phyloP scores from a whole-genome alignment of 768 basidiomycete genomes.

The Suillus hirtellus region DNA sequence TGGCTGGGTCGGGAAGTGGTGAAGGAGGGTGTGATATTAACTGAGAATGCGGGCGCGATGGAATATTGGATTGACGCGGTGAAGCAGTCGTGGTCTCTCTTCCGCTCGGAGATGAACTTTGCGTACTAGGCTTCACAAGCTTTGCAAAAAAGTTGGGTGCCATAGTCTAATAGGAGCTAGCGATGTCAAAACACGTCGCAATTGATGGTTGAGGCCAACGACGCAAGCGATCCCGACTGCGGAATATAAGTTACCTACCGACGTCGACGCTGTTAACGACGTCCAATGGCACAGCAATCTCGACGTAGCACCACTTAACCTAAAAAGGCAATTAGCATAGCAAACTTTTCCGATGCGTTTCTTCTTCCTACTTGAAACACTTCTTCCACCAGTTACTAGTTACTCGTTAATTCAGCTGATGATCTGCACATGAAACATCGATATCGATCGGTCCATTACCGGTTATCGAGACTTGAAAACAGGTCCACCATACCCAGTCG shows the following conservation, averaged over 20 bases:
- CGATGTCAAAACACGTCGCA: neutral
- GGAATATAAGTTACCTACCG: neutral
- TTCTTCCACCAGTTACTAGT: no score
- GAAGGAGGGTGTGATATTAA: constrained; percentile 15
- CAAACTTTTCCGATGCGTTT: no score
- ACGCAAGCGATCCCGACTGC: neutral
- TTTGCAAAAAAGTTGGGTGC: constrained; percentile 33
- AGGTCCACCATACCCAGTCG: neutral
- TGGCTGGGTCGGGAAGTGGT: constrained; percentile 5
- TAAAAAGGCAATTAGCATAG: neutral
- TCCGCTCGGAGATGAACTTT: constrained; percentile 10
- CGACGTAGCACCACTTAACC: neutral
- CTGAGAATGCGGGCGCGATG: constrained; percentile 15
- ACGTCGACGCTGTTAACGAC: neutral
- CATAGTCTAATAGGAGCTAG: constrained; percentile 17
- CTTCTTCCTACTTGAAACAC: no score
- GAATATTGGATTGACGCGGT: neutral
- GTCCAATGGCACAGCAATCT: neutral
- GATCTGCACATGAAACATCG: neutral
- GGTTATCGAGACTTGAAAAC: neutral
- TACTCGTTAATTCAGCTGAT: no score
- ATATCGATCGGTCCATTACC: neutral
- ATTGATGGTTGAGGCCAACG: constrained; percentile 4
- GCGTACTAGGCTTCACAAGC: constrained; percentile 26
- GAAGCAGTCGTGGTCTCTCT: constrained; percentile 4